These are phyloP conservation scores for Peterozyma xylosa DNA, from an alignment of 805 yeast genomes.

Conservation along the genomic window DNA sequence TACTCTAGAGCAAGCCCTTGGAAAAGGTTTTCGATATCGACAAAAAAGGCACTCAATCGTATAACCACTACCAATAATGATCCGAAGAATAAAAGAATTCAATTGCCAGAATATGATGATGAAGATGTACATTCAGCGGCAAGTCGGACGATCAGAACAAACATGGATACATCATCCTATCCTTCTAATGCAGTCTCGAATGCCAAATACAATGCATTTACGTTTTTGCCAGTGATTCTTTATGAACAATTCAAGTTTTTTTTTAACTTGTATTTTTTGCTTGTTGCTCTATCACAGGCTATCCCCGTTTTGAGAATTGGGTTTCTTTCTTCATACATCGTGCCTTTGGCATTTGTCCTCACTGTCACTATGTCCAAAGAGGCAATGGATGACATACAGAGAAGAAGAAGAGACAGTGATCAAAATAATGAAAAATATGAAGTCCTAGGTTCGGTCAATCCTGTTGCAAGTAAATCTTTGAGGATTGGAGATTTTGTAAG, in stretches of 20 bases:
- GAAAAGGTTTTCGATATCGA: background rate
- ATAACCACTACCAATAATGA: conserved; percentile 8
- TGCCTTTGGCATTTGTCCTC: conserved; percentile 89
- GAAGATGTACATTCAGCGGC: conserved; percentile 1
- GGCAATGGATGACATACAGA: conserved; percentile 86
- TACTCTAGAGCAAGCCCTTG: background rate
- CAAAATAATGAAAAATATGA: conserved; percentile 81
- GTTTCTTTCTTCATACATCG: conserved; percentile 84
- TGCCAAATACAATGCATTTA: conserved; percentile 85
- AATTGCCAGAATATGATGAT: conserved; percentile 17
- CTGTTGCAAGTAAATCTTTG: conserved; percentile 52
- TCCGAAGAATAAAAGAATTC: conserved; percentile 16
- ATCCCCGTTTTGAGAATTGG: conserved; percentile 90
- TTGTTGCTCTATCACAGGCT: conserved; percentile 92
- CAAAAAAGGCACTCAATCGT: conserved; percentile 7
- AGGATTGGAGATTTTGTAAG: conserved; percentile 82
- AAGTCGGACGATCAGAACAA: conserved; percentile 31
- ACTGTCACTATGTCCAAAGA: conserved; percentile 93
- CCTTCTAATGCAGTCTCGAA: conserved; percentile 82
- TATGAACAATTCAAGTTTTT: conserved; percentile 97
- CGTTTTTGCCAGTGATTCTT: conserved; percentile 81
- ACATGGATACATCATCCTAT: conserved; percentile 22
- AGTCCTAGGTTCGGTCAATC: conserved; percentile 40
- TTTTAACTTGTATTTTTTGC: conserved; percentile 82
- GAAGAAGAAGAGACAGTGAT: conserved; percentile 85